phyloP scores from a whole-genome alignment of 768 basidiomycete genomes.

The Tylopilus sp. region DNA sequence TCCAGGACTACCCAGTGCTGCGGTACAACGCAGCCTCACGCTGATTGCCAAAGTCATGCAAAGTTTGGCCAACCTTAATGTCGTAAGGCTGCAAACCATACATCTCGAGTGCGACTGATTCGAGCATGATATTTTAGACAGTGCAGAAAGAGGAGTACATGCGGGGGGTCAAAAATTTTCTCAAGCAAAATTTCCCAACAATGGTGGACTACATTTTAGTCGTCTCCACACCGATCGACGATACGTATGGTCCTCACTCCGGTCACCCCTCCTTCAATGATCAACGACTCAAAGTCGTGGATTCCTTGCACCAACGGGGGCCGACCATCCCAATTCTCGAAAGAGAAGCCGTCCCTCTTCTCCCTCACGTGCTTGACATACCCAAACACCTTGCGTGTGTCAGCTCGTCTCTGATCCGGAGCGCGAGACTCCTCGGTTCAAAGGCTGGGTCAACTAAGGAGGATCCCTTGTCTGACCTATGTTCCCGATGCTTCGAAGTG shows the following conservation, averaged over 20 bases:
- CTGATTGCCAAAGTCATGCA: slow-evolving; percentile 87
- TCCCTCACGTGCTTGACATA: slow-evolving; percentile 74
- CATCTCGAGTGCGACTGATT: slow-evolving; percentile 3
- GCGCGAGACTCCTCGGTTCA: slow-evolving; percentile 44
- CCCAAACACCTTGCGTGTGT: slow-evolving; percentile 76
- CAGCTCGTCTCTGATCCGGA: slow-evolving; percentile 71
- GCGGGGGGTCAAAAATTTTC: slow-evolving; percentile 72
- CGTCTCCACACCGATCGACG: slow-evolving; percentile 55
- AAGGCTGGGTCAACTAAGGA: slow-evolving; percentile 30
- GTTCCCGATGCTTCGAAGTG: slow-evolving; percentile 59
- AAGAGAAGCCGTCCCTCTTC: slow-evolving; percentile 66
- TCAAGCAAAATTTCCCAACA: slow-evolving; percentile 54
- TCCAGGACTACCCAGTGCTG: slow-evolving; percentile 60
- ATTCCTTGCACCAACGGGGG: slow-evolving; percentile 56
- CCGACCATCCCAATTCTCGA: slow-evolving; percentile 53
- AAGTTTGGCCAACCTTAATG: slow-evolving; percentile 81
- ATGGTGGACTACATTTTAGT: slow-evolving; percentile 80
- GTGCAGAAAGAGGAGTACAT: slow-evolving; percentile 80
- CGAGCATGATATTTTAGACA: slow-evolving; percentile 34
- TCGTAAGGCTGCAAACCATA: slow-evolving; percentile 40
- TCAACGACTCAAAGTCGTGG: slow-evolving; percentile 51
- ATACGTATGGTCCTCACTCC: slow-evolving; percentile 25
- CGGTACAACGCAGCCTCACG: slow-evolving; percentile 77
- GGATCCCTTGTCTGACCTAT: slow-evolving; percentile 51
- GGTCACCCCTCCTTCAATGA: slow-evolving; percentile 38